Percentiles rank a stretch among this genome's conserved stretches.
Conservation (phyloP, 2,329 filamentous ascomycete species). For the Nannizzia gypsea region DNA sequence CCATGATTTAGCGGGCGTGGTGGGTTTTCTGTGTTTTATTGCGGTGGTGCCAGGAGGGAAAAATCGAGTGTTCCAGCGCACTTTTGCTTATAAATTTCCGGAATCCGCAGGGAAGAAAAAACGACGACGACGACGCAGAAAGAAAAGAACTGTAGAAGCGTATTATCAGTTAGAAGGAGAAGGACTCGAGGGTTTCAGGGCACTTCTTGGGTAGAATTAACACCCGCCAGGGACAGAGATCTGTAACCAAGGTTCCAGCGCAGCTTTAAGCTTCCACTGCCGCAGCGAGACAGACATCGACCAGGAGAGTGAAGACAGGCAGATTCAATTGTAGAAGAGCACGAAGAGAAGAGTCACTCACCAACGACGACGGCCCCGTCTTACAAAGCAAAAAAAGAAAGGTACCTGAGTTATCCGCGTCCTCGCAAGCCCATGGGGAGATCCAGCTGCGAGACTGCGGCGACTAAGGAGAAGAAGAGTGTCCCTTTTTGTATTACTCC, state of each 20-base stretch:
- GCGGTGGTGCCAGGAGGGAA: neutral
- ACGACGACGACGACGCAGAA: neutral
- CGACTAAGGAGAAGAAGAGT: slow-evolving; percentile 13
- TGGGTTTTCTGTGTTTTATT: neutral
- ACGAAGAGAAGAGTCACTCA: slow-evolving; percentile 12
- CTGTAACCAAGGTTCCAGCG: neutral
- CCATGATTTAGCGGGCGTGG: slow-evolving; percentile 38
- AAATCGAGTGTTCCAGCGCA: neutral
- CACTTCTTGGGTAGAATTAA: too few species aligned
- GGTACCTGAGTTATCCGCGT: neutral
- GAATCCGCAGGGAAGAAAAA: neutral
- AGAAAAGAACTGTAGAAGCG: neutral
- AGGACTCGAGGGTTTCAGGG: too few species aligned
- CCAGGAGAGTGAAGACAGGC: slow-evolving; percentile 16
- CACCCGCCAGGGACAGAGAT: neutral
- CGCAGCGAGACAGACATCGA: slow-evolving; percentile 11
- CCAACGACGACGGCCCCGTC: neutral
- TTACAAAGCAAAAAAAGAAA: slow-evolving; percentile 5
- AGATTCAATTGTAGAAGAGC: slow-evolving; percentile 19
- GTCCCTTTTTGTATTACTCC: neutral
- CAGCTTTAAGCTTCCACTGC: neutral
- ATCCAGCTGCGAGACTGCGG: neutral
- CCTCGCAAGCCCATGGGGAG: neutral
- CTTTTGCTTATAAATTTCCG: neutral
- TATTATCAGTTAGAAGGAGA: neutral